phyloP scores from a whole-genome alignment of 106 monocot species.

The Chionographis japonica region DNA sequence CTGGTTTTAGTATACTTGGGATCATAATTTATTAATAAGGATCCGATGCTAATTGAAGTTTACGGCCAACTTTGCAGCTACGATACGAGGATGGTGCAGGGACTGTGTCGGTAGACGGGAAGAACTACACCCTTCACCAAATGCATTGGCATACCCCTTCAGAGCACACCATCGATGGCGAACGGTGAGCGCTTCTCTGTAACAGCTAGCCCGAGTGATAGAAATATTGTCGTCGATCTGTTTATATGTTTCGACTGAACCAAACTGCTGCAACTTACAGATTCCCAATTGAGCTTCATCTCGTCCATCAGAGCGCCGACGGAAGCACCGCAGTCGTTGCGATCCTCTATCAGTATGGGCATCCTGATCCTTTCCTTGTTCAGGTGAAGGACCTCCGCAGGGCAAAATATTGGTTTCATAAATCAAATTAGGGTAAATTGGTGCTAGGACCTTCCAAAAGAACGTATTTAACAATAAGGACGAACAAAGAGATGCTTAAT shows the following conservation, averaged over 20 bases:
- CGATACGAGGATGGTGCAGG: conserved; percentile 33
- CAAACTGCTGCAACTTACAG: conserved; percentile 9
- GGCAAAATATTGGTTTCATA: too few relatives aligned
- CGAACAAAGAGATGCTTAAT: too few relatives aligned
- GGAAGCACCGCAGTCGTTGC: conserved; percentile 36
- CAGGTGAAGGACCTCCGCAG: conserved; percentile 22
- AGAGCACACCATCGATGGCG: conserved; percentile 70
- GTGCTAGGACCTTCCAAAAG: too few relatives aligned
- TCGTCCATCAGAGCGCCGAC: conserved; percentile 50
- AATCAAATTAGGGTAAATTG: background rate
- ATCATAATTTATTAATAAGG: background rate
- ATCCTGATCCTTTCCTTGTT: conserved; percentile 46
- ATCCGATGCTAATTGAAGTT: background rate
- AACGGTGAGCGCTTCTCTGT: conserved; percentile 16
- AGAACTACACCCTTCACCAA: conserved; percentile 46
- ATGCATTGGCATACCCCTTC: conserved; percentile 76
- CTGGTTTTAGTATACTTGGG: too few relatives aligned
- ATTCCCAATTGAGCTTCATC: conserved; percentile 58
- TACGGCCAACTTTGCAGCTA: conserved; percentile 26
- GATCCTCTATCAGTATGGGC: conserved; percentile 51
- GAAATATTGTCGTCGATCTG: background rate
- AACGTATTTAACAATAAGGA: too few relatives aligned
- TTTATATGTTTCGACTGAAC: background rate
- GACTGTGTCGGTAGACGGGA: conserved; percentile 29
- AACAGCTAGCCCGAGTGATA: background rate